A percentile compares a stretch with the other conserved stretches of the same genome.
These are phyloP conservation scores for Eustoma russellianum DNA, from an alignment of 257 asterid species.

Conservation along the genomic window DNA sequence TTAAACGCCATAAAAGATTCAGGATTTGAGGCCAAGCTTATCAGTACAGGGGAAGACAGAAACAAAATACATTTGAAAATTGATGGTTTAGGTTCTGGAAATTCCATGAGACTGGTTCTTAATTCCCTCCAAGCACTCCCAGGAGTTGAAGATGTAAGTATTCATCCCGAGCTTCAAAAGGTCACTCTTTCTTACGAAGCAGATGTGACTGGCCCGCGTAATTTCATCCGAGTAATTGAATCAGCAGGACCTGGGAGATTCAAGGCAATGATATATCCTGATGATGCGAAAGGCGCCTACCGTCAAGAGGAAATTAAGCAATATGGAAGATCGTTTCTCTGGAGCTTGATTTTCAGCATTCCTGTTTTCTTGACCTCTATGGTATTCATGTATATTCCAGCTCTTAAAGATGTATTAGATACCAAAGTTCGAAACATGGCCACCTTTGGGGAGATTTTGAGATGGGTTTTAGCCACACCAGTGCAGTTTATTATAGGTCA, in stretches of 20 bases:
- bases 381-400: constrained; percentile 38
- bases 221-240: constrained; percentile 24
- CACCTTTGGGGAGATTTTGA: constrained; percentile 26
- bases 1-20: constrained; percentile 21
- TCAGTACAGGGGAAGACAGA: constrained; percentile 22
- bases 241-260: constrained; percentile 22
- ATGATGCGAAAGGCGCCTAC: constrained; percentile 18
- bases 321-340: constrained; percentile 22
- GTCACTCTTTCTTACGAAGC: constrained; percentile 23
- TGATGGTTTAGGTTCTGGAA: constrained; percentile 20
- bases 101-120: constrained; percentile 19
- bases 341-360: constrained; percentile 35
- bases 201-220: constrained; percentile 27
- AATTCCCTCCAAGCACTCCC: constrained; percentile 26
- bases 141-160: constrained; percentile 22
- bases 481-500: constrained; percentile 39
- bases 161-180: constrained; percentile 23
- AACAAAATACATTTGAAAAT: constrained; percentile 26
- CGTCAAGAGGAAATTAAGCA: constrained; percentile 24
- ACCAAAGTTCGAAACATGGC: constrained; percentile 29
- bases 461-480: constrained; percentile 31
- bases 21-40: constrained; percentile 25
- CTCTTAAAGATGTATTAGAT: constrained; percentile 24
- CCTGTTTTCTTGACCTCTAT: constrained; percentile 34
- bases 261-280: constrained; percentile 33